Base-by-base conservation (phyloP, 2,329 filamentous ascomycete species). In the Pyrenochaeta sp. region DNA sequence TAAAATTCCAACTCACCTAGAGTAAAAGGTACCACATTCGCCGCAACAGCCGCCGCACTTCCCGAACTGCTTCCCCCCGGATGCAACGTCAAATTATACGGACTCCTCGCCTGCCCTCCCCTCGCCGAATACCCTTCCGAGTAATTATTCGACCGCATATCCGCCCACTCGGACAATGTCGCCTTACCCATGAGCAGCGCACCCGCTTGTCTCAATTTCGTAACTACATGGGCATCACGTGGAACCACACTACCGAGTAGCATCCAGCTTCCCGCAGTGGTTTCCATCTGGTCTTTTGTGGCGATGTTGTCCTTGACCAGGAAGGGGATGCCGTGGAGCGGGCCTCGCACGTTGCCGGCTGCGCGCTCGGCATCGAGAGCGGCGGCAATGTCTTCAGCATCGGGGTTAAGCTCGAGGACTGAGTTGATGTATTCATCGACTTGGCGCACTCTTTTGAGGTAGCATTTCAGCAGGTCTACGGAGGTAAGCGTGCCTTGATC, bases 291-390 rank as follows among this genome's bases (percentile, higher is more conserved):
- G 63, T 90, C 87, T 51, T 83, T 83, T 7, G 81, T 83, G 1
- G 65, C 67, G 20, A 69, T 68, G 30, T 67, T 69, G 21, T 91
- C 87, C 69, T 91, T 91, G 52, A 90, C 81, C 2, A 87, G 75
- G 63, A 88, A 88, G 0, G 88, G 88, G 29, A 92, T 88, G 3
- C 88, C 88, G 63, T 91, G 88, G 1, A 92, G 76, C 1, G 83
- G 82, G 1, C 86, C 81, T n/a, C 85, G 79, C 7, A 84, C 66
- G 26, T 72, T 74, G 17, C 84, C 84, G 1, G 71, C 58, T 9
- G 65, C 61, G 13, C 87, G 79, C 68, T 90, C 86, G 0, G 61
- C 63, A 56, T 91, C 88, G 20, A 84, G 73, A 10, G 74, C 61
- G 4, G 72, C 71, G 3, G 88, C 88, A 42, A 90, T 88, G 15